Evolutionary conservation across 2,329 filamentous ascomycete species (phyloP).

Genomic region (Sclerotinia spermophila): DNA sequence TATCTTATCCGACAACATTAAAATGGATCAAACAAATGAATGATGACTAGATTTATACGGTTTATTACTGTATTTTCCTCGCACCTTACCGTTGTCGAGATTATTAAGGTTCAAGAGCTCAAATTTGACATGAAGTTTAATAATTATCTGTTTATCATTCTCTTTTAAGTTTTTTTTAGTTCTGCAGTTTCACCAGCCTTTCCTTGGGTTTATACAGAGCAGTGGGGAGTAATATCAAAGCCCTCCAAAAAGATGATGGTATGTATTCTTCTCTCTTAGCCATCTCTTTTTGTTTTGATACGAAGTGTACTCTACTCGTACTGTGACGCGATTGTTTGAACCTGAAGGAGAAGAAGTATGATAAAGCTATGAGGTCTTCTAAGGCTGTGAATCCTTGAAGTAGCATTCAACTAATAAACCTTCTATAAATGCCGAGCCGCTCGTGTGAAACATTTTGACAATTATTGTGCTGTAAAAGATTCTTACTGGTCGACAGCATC

Average conservation of each 20-base stretch:
- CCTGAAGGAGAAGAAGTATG: background rate
- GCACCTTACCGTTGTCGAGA: background rate
- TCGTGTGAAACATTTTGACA: slow-evolving; percentile 4
- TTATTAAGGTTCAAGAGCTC: background rate
- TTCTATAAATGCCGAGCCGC: slow-evolving; percentile 5
- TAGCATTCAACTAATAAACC: background rate
- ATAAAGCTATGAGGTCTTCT: background rate
- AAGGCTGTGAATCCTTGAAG: background rate
- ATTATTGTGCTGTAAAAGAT: background rate
- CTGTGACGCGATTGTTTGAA: background rate
- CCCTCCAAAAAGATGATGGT: no score
- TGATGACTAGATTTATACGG: background rate
- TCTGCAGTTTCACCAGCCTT: background rate
- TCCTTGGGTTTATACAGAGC: background rate
- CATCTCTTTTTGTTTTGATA: no score
- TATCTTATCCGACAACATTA: slow-evolving; percentile 4
- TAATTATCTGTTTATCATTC: background rate
- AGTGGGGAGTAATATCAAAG: background rate
- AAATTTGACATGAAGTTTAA: background rate
- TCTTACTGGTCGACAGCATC: background rate
- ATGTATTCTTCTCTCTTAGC: background rate
- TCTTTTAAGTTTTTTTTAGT: background rate
- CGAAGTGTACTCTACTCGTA: no score
- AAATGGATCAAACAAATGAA: background rate
- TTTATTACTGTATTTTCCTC: background rate